Percentiles rank a stretch among this genome's conserved stretches.
Evolutionary conservation across 1,139 yeast species (phyloP).

Genomic region (Kluyveromyces sp.): DNA sequence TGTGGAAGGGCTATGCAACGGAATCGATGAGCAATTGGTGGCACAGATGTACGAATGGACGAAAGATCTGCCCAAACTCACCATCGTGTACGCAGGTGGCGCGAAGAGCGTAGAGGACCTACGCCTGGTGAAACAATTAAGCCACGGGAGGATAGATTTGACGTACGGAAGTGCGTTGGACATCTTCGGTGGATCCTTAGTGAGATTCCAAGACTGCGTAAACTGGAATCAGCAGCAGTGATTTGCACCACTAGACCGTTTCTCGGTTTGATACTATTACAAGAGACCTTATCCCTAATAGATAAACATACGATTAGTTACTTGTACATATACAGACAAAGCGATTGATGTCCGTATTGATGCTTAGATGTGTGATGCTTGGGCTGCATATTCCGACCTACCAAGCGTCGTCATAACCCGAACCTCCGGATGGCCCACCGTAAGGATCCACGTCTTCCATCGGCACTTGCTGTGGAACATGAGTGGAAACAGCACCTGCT

Average conservation of each 20-base stretch:
- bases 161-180: slow-evolving; percentile 92
- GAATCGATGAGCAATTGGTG: slow-evolving; percentile 80
- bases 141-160: slow-evolving; percentile 78
- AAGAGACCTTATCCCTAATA: neutral
- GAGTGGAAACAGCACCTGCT: slow-evolving; percentile 42
- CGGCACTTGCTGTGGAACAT: slow-evolving; percentile 36
- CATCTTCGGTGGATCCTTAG: slow-evolving; percentile 83
- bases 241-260: too few species aligned
- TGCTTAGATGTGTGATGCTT: neutral
- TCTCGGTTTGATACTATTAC: neutral
- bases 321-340: neutral
- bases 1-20: slow-evolving; percentile 92
- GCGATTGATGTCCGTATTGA: neutral
- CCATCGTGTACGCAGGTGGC: slow-evolving; percentile 94
- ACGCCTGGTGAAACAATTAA: slow-evolving; percentile 52
- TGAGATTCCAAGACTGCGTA: slow-evolving; percentile 66
- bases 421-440: slow-evolving; percentile 34
- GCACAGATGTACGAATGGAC: slow-evolving; percentile 71
- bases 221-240: slow-evolving; percentile 50
- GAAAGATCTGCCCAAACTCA: slow-evolving; percentile 41
- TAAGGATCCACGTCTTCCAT: slow-evolving; percentile 40
- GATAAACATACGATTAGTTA: neutral
- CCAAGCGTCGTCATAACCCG: slow-evolving; percentile 31
- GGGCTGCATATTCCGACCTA: slow-evolving; percentile 8
- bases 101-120: slow-evolving; percentile 71